Evolutionary conservation across 257 asterid species (phyloP).

Genomic region (Misopates orontium): DNA sequence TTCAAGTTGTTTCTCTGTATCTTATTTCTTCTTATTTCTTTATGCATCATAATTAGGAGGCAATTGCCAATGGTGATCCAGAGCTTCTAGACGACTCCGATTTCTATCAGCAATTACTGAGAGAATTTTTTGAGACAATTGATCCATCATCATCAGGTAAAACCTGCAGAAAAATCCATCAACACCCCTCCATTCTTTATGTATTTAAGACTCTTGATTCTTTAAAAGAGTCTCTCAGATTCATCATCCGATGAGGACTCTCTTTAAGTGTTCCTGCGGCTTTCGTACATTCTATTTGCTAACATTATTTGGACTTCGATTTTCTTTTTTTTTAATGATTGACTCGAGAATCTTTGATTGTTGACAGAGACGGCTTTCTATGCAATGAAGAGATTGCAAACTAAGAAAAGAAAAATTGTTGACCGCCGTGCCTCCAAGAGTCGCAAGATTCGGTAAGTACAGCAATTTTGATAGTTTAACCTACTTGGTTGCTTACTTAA

Average conservation of each 20-base stretch:
- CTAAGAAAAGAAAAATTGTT: conserved; percentile 87
- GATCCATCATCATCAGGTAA: conserved; percentile 91
- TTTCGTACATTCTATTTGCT: neutral
- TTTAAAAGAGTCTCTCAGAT: too few relatives aligned
- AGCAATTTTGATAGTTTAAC: neutral
- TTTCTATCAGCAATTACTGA: conserved; percentile 83
- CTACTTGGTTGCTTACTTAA: neutral
- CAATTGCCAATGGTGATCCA: conserved; percentile 60
- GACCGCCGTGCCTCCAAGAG: conserved; percentile 95
- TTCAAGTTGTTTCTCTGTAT: neutral
- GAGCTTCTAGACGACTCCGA: conserved; percentile 89
- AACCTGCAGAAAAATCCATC: conserved; percentile 1
- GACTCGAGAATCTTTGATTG: neutral
- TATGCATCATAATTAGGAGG: conserved; percentile 39
- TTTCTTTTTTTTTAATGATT: too few relatives aligned
- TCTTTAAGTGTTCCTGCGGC: neutral
- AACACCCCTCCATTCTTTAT: too few relatives aligned
- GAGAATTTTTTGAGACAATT: conserved; percentile 84
- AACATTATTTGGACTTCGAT: too few relatives aligned
- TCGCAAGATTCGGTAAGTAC: conserved; percentile 81
- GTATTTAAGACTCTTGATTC: too few relatives aligned
- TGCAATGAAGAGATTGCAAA: conserved; percentile 70
- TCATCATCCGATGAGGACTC: neutral
- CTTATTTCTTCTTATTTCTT: conserved; percentile 7
- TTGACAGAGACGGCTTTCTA: conserved; percentile 73